Conservation (phyloP, 192 early-diverging fungal species). For the Chytriomyces sp. region DNA sequence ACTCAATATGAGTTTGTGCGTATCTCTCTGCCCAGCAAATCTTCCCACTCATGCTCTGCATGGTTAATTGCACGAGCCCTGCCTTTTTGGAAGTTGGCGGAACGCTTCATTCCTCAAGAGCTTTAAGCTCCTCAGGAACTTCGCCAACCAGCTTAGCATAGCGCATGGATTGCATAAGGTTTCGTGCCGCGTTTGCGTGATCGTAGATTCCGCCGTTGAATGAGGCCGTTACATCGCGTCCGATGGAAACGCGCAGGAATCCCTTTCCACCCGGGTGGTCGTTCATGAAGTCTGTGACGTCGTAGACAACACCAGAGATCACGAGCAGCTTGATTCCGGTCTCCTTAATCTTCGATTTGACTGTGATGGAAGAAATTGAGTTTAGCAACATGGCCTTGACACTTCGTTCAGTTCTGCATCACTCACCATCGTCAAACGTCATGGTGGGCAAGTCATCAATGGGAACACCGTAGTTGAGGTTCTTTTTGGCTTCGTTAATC, state of each 20-base stretch:
- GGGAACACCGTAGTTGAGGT: conserved; percentile 76
- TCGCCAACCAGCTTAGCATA: conserved; percentile 40
- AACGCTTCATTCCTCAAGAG: no score
- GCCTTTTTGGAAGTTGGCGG: neutral
- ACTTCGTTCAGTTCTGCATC: neutral
- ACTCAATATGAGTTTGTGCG: no score
- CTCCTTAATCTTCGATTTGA: conserved; percentile 69
- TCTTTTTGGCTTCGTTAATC: conserved; percentile 60
- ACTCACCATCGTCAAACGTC: conserved; percentile 41
- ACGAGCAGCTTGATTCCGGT: conserved; percentile 76
- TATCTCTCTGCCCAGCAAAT: no score
- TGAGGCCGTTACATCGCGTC: conserved; percentile 82
- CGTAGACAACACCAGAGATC: conserved; percentile 82
- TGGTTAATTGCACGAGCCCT: neutral
- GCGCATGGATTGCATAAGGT: conserved; percentile 67
- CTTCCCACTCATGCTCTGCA: neutral
- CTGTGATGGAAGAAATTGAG: conserved; percentile 31
- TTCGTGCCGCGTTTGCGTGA: conserved; percentile 87
- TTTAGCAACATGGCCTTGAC: conserved; percentile 26
- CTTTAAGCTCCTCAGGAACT: conserved; percentile 19
- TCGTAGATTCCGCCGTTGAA: conserved; percentile 90
- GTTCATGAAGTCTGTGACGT: conserved; percentile 79
- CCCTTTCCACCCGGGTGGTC: conserved; percentile 87
- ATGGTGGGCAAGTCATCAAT: conserved; percentile 67
- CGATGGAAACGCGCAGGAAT: conserved; percentile 72